A percentile compares a stretch with the other conserved stretches of the same genome.
These are phyloP conservation scores for Graphiopsis chlorocephala DNA, from an alignment of 2,329 filamentous ascomycete genomes.

Conservation along the genomic window DNA sequence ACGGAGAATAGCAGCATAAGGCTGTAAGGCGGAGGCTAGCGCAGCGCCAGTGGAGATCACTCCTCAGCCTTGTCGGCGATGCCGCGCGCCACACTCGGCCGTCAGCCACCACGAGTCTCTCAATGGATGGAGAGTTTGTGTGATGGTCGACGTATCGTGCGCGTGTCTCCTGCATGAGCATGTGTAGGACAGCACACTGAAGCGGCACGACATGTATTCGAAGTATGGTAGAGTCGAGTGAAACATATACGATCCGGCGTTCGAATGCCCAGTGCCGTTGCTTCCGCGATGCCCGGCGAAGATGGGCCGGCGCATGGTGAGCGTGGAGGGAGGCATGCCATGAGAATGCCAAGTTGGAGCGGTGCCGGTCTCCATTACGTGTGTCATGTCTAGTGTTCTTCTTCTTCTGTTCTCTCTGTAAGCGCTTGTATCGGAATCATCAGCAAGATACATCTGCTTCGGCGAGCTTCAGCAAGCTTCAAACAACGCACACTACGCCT, in stretches of 20 bases:
- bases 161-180: neutral
- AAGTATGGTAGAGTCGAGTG: neutral
- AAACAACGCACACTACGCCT: neutral
- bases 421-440: neutral
- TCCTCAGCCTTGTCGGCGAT: slow-evolving; percentile 10
- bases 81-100: neutral
- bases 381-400: neutral
- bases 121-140: neutral
- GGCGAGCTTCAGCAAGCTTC: neutral
- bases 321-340: neutral
- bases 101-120: slow-evolving; percentile 1
- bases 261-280: neutral
- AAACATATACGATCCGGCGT: neutral
- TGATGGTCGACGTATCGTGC: neutral
- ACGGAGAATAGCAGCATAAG: neutral
- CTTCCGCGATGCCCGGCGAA: slow-evolving; percentile 3
- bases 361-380: neutral
- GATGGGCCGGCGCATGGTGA: neutral
- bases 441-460: neutral
- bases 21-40: slow-evolving; percentile 6
- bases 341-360: slow-evolving; percentile 3
- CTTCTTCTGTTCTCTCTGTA: neutral
- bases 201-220: neutral
- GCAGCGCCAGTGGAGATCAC: slow-evolving; percentile 2
- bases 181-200: neutral